phyloP scores from a whole-genome alignment of 169 alveolate species.

The Babesia bigemina region DNA sequence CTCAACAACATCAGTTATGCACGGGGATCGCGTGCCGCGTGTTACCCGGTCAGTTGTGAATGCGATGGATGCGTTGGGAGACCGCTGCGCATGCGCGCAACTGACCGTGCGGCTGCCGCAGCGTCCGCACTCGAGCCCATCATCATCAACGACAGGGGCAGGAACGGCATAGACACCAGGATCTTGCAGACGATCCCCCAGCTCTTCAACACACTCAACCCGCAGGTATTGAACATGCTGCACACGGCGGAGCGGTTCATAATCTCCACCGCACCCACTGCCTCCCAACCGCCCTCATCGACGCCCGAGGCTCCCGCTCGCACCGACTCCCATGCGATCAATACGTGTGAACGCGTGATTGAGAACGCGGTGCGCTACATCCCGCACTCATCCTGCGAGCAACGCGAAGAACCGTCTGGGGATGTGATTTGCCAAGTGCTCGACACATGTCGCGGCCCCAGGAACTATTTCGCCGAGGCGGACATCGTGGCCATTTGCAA shows the following conservation, averaged over 20 bases:
- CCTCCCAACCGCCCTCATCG: background rate
- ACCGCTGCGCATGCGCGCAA: background rate
- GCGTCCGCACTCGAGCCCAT: background rate
- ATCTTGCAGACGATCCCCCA: slow-evolving; percentile 55
- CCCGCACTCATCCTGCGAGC: slow-evolving; percentile 58
- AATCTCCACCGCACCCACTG: background rate
- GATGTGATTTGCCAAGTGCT: slow-evolving; percentile 16
- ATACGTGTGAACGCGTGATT: slow-evolving; percentile 19
- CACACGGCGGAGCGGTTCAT: background rate
- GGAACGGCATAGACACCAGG: slow-evolving; percentile 20
- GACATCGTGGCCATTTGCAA: slow-evolving; percentile 74
- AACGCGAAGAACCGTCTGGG: slow-evolving; percentile 21
- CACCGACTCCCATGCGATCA: slow-evolving; percentile 11
- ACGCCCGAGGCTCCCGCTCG: slow-evolving; percentile 1
- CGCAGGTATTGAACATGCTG: slow-evolving; percentile 38
- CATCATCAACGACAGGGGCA: background rate
- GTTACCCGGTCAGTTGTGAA: slow-evolving; percentile 4
- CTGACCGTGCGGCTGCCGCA: slow-evolving; percentile 7
- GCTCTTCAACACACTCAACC: slow-evolving; percentile 40
- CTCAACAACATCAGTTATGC: too few species aligned
- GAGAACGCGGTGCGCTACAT: slow-evolving; percentile 57
- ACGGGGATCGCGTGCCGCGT: slow-evolving; percentile 18
- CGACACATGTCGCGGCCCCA: slow-evolving; percentile 55
- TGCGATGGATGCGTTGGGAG: slow-evolving; percentile 2
- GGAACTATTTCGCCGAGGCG: slow-evolving; percentile 59